Evolutionary conservation across 306 rosid species (phyloP), one percentile per base, ranked within the genome.

Genomic region (Castanea mollissima): DNA sequence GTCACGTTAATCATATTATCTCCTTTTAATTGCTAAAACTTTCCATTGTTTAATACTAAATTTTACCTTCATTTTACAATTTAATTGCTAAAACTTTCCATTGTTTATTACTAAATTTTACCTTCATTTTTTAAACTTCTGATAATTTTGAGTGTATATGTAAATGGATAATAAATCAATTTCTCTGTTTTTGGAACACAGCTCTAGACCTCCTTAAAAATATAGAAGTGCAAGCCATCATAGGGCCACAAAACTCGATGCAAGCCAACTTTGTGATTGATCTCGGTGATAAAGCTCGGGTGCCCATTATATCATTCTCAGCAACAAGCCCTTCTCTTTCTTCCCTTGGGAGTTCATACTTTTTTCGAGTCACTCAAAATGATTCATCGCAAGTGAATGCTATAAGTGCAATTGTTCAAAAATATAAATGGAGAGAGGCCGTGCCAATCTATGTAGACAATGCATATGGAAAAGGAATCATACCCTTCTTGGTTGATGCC

Each of bases 251-350:
- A 41, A 81, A 82, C 32, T 83, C 97, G 13, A 86, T 76, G 85
- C 76, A 91, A 21, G 76, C 97, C 7, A 80, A 52, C 64, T 91
- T 89, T 11, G 38, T 91, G 16, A 89, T 86, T 81, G n/a, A 73
- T 31, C 84, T 88, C 0, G 93, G 90, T 52, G 69, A 80, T 21
- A 82, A 89, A 75, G 80, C 90, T 9, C 83, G 44, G 0, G 85
- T 89, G 0, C 97, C 97, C 56, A 82, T 92, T 27, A 49, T 92
- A 35, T 82, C 88, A 6, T 88, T 88, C 54, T 79, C 93, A 8
- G 93, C 91, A n/a, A 82, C 87, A 58, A 86, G 89, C 59, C 88
- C 94, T 23, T 73, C 84, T 44, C 87, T 87, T 2, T 20, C 86
- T 27, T 76, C 88, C 2, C 82, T 78, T 20, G 55, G 76, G 1